A percentile compares a stretch with the other conserved stretches of the same genome.
Conservation (phyloP, 2,329 filamentous ascomycete genomes). For the Elsinoe necatrix region DNA sequence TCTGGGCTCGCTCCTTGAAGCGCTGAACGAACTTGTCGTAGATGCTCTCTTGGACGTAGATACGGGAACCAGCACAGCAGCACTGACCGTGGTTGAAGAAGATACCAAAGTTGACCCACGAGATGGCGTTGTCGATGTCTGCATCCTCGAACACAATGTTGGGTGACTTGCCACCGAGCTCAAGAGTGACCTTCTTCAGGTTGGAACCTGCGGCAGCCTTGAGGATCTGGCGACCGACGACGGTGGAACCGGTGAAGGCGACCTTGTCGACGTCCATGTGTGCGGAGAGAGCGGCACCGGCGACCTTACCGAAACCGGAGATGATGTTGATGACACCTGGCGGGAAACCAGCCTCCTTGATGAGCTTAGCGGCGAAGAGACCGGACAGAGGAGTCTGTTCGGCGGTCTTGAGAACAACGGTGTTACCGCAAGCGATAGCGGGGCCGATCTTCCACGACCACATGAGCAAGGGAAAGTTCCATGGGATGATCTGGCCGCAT, state of each 20-base stretch:
- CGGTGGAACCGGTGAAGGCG: constrained; percentile 71
- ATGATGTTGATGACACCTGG: constrained; percentile 68
- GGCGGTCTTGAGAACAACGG: constrained; percentile 63
- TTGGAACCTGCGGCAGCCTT: constrained; percentile 70
- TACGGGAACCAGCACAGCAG: constrained; percentile 68
- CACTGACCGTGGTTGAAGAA: constrained; percentile 54
- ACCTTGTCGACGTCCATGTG: constrained; percentile 81
- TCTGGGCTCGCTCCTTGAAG: constrained; percentile 66
- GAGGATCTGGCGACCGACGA: constrained; percentile 67
- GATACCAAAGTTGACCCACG: constrained; percentile 62
- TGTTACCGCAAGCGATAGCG: constrained; percentile 64
- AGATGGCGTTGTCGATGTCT: constrained; percentile 67
- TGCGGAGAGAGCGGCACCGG: constrained; percentile 64
- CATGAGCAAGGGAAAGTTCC: constrained; percentile 83
- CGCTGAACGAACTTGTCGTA: constrained; percentile 77
- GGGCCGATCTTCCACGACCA: constrained; percentile 74
- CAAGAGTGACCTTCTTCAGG: constrained; percentile 73
- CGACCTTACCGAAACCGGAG: constrained; percentile 69
- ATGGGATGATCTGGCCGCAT: constrained; percentile 81
- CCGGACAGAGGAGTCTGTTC: constrained; percentile 68
- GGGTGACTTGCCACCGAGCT: constrained; percentile 72
- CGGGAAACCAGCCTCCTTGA: constrained; percentile 73
- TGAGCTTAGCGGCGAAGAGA: constrained; percentile 54
- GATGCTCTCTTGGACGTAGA: constrained; percentile 78
- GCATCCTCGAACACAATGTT: constrained; percentile 75